These are phyloP conservation scores for Oryza nivara DNA, from an alignment of 176 grass and related monocot genomes.

Conservation along the genomic window DNA sequence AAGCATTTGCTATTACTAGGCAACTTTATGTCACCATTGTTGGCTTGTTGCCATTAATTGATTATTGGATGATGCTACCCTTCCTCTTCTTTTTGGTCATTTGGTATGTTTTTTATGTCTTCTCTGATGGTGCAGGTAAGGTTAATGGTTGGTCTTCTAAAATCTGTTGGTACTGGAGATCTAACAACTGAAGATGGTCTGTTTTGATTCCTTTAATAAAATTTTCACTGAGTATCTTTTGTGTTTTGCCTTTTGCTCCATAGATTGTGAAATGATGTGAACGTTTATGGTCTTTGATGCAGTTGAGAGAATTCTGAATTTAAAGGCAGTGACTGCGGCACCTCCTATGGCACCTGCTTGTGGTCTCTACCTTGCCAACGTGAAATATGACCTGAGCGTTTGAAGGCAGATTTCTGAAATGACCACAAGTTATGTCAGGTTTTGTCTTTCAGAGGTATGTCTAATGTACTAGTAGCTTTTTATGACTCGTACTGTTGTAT, in stretches of 20 bases:
- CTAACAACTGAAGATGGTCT: slow-evolving; percentile 70
- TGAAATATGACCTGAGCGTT: slow-evolving; percentile 80
- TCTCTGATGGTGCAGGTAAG: slow-evolving; percentile 64
- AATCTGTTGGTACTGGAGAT: slow-evolving; percentile 84
- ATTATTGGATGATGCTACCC: slow-evolving; percentile 4
- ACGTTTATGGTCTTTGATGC: slow-evolving; percentile 39
- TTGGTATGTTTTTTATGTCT: slow-evolving; percentile 35
- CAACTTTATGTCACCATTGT: not conserved
- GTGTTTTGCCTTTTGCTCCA: slow-evolving; percentile 37
- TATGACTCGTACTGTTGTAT: slow-evolving; percentile 31
- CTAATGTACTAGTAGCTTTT: slow-evolving; percentile 20
- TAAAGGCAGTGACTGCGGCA: slow-evolving; percentile 72
- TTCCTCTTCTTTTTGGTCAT: not conserved
- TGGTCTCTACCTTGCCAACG: slow-evolving; percentile 84
- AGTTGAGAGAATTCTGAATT: slow-evolving; percentile 86
- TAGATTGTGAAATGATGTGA: slow-evolving; percentile 24
- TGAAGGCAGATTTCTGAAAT: slow-evolving; percentile 37
- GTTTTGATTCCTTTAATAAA: slow-evolving; percentile 39
- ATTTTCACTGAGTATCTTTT: slow-evolving; percentile 16
- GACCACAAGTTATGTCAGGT: slow-evolving; percentile 26
- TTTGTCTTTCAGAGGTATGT: slow-evolving; percentile 45
- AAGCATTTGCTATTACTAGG: not conserved
- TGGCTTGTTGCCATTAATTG: slow-evolving; percentile 25
- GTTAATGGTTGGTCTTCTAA: slow-evolving; percentile 93
- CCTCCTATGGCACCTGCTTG: slow-evolving; percentile 91